A percentile compares a stretch with the other conserved stretches of the same genome.
These are phyloP conservation scores for Trifolium pratense DNA, from an alignment of 306 rosid genomes.

Conservation along the genomic window DNA sequence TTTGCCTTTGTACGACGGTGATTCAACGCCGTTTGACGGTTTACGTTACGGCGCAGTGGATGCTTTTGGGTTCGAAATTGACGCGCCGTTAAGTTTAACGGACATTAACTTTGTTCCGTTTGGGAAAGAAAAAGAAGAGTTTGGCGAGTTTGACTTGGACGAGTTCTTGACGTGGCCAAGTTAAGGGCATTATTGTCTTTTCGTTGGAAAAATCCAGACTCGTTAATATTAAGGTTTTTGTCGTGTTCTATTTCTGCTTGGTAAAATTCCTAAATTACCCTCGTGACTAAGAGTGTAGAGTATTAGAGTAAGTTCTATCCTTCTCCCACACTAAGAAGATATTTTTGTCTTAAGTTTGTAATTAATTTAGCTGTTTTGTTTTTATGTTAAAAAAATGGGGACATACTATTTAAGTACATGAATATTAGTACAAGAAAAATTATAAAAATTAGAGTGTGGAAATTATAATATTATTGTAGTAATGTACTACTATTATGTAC, in stretches of 20 bases:
- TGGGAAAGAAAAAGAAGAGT: slow-evolving; percentile 61
- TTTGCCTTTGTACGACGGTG: slow-evolving; percentile 43
- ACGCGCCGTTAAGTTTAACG: slow-evolving; percentile 52
- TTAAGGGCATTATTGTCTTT: slow-evolving; percentile 29
- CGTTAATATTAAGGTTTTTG: background rate
- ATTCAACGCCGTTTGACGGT: slow-evolving; percentile 34
- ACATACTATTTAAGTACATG: slow-evolving; percentile 6
- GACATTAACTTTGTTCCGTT: slow-evolving; percentile 44
- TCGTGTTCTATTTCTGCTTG: background rate
- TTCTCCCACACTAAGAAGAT: background rate
- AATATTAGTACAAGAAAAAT: background rate
- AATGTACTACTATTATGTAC: too few species aligned
- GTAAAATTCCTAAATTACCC: slow-evolving; percentile 43
- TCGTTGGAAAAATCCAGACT: background rate
- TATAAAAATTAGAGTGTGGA: background rate
- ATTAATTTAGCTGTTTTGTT: slow-evolving; percentile 28
- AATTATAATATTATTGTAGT: background rate
- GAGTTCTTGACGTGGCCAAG: slow-evolving; percentile 59
- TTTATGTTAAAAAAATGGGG: background rate
- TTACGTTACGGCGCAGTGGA: slow-evolving; percentile 51
- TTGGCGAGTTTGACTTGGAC: slow-evolving; percentile 73
- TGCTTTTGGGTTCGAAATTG: slow-evolving; percentile 54
- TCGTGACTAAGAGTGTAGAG: slow-evolving; percentile 43
- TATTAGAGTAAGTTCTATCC: slow-evolving; percentile 1
- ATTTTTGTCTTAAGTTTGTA: slow-evolving; percentile 40